Percentiles rank a stretch among this genome's conserved stretches.
Conservation (phyloP, 192 early-diverging fungal species). For the Dissophora ornata region DNA sequence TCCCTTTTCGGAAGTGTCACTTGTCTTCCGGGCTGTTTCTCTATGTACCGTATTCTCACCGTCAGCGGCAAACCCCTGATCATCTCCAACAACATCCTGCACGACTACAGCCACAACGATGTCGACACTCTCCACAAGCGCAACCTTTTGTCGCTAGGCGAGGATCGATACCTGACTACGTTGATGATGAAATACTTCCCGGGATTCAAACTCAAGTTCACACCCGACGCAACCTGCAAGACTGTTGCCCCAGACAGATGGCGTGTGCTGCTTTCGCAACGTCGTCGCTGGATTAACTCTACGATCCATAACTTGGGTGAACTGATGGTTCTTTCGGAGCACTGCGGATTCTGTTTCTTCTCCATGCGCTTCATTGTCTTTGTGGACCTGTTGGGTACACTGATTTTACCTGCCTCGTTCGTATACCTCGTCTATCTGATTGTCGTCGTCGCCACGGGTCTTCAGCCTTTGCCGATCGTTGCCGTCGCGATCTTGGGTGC, state of each 20-base stretch:
- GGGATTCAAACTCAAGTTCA: conserved; percentile 90
- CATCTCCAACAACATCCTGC: conserved; percentile 85
- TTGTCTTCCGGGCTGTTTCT: conserved; percentile 96
- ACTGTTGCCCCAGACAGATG: conserved; percentile 95
- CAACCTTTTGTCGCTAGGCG: conserved; percentile 95
- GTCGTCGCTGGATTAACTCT: conserved; percentile 97
- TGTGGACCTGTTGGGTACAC: conserved; percentile 91
- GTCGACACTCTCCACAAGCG: conserved; percentile 97
- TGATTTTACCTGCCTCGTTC: conserved; percentile 92
- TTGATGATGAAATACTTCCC: conserved; percentile 97
- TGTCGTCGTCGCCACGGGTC: conserved; percentile 68
- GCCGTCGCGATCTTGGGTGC: conserved; percentile 83
- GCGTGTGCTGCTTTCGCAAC: conserved; percentile 93
- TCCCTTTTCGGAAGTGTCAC: conserved; percentile 95
- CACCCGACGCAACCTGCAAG: conserved; percentile 89
- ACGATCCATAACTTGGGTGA: conserved; percentile 90
- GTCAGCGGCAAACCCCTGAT: conserved; percentile 89
- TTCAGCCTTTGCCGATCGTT: conserved; percentile 77
- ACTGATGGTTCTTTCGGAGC: conserved; percentile 78
- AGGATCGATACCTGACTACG: conserved; percentile 95
- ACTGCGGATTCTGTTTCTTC: conserved; percentile 90
- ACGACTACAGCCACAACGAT: conserved; percentile 90
- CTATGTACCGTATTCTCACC: conserved; percentile 94
- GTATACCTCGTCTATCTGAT: conserved; percentile 86
- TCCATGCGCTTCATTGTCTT: conserved; percentile 96